These are phyloP conservation scores for Hypoxylon trugodes DNA, from an alignment of 495 filamentous ascomycete genomes.

Conservation along the genomic window DNA sequence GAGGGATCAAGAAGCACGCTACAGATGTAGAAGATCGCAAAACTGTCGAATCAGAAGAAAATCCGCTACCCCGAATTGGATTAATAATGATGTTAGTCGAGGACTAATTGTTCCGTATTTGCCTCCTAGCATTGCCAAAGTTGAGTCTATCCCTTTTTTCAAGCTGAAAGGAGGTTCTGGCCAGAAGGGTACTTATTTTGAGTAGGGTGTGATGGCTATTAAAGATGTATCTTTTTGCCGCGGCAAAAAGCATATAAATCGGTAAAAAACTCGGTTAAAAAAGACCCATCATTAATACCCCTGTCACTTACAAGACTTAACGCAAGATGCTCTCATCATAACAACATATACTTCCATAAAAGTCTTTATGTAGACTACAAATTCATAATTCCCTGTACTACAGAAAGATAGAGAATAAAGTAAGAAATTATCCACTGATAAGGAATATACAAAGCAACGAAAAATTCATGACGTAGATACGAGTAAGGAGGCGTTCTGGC, in stretches of 20 bases:
- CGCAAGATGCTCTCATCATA: too few species aligned
- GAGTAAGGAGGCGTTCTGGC: too few species aligned
- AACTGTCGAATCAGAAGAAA: constrained; percentile 20
- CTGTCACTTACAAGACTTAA: background rate
- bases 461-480: too few species aligned
- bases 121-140: background rate
- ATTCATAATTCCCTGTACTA: too few species aligned
- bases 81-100: constrained; percentile 3
- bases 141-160: background rate
- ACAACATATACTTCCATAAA: background rate
- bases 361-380: too few species aligned
- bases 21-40: background rate
- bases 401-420: too few species aligned
- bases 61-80: constrained; percentile 9
- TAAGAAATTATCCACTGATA: too few species aligned
- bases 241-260: constrained; percentile 24
- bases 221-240: constrained; percentile 16
- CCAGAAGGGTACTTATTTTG: background rate
- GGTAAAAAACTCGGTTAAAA: constrained; percentile 35
- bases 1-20: too few species aligned
- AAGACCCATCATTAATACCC: background rate
- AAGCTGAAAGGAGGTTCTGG: background rate
- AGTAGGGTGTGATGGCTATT: constrained; percentile 11
- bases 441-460: too few species aligned
- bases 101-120: constrained; percentile 4